Base-by-base conservation (phyloP, 176 grass and related monocot species). In the Carex kokanica region DNA sequence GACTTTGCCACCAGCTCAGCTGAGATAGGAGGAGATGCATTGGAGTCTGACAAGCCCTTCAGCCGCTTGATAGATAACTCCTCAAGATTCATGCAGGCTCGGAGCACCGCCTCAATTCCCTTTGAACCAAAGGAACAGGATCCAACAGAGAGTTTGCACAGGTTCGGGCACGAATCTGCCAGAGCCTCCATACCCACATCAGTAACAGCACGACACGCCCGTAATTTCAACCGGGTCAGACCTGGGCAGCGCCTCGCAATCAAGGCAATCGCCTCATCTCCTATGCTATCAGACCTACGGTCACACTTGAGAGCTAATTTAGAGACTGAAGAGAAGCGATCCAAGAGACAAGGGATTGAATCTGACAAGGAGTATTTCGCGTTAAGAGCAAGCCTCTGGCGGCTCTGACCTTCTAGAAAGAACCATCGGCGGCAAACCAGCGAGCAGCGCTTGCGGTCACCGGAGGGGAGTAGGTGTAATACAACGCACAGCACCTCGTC, bases 51-150 rank as follows among this genome's bases (percentile, higher is more conserved):
- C 12, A 99, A 87, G 29, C 96, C 93, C 23, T 91, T 91, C 53
- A 93, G 91, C 75, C 91, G 89, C 86, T 99, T 99, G 83, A 99
- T 83, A 54, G 93, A 95, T 78, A 99, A 83, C 83, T 99, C 96
- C 88, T 95, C 96, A 0, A 99, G 88, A 2, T 74, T 81, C 0
- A 87, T 85, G 78, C 93, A 93, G 0, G 82, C 84, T 52, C 70
- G 84, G 55, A 99, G 85, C 68, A 96, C 86, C 47, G 88, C 89
- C 2, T 91, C 89, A 38, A 99, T 87, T 16, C 88, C 97, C 83
- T 96, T 99, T 45, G 93, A 88, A 0, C 93, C 97, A 40, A 99
- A 96, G 84, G 86, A 80, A 86, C 93, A 99, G 38, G 97, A 99
- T 4, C 88, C 89, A 12, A 93, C 86, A 2, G 97, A 99, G 49